These are phyloP conservation scores for Colletotrichum sidae DNA, from an alignment of 2,329 filamentous ascomycete genomes.

Conservation along the genomic window DNA sequence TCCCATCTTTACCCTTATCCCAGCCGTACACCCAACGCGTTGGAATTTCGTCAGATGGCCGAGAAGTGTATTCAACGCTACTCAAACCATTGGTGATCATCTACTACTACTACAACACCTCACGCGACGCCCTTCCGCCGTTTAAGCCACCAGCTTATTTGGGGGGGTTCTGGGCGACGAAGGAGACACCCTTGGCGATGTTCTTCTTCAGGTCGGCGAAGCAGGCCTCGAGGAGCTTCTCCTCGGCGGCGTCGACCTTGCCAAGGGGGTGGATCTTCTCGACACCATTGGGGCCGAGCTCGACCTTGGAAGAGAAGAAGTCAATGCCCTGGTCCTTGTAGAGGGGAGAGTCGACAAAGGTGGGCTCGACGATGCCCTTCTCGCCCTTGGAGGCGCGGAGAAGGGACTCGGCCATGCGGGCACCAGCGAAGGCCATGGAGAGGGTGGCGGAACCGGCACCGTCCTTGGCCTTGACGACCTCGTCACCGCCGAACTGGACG, in stretches of 20 bases:
- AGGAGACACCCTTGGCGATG: conserved; percentile 87
- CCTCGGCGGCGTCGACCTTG: conserved; percentile 84
- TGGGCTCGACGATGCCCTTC: conserved; percentile 95
- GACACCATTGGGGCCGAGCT: conserved; percentile 96
- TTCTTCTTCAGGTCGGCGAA: conserved; percentile 90
- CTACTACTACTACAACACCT: conserved; percentile 23
- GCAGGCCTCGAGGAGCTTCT: conserved; percentile 89
- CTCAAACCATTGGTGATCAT: conserved; percentile 34
- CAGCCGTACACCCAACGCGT: conserved; percentile 21
- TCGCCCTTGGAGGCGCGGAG: conserved; percentile 93
- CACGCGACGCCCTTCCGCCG: conserved; percentile 4
- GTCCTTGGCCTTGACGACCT: conserved; percentile 99
- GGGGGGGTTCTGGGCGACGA: conserved; percentile 69
- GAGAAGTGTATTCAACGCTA: conserved; percentile 31
- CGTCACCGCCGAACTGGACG: conserved; percentile 98
- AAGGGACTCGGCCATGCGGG: conserved; percentile 86
- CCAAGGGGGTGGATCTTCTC: conserved; percentile 93
- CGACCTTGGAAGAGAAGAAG: conserved; percentile 95
- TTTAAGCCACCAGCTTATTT: conserved; percentile 57
- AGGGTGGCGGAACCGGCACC: conserved; percentile 96
- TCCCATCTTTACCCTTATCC: conserved; percentile 28
- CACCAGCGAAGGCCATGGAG: conserved; percentile 98
- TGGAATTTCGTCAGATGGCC: conserved; percentile 23
- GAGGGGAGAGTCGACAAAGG: conserved; percentile 95
- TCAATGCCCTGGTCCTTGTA: conserved; percentile 99